Percentiles rank a stretch among this genome's conserved stretches.
Evolutionary conservation across 2,329 filamentous ascomycete genomes (phyloP).

Genomic region (Capronia americana): DNA sequence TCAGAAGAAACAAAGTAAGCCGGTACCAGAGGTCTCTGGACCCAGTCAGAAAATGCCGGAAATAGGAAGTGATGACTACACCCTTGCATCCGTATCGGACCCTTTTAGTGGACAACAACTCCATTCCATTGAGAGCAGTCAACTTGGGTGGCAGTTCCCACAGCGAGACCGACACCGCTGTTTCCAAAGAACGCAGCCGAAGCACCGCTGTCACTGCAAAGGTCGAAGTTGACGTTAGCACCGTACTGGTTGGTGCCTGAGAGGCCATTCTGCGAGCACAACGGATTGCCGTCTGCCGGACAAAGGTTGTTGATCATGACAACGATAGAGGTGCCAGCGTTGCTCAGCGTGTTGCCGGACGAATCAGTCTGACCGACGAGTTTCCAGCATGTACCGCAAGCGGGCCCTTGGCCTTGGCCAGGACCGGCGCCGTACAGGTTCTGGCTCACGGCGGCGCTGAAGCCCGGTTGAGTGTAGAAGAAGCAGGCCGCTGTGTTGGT

Average conservation of each 20-base stretch:
- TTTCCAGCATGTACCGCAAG: conserved; percentile 50
- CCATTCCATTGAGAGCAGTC: conserved; percentile 38
- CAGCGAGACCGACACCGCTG: conserved; percentile 37
- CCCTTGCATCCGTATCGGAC: neutral
- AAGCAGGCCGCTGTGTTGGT: conserved; percentile 47
- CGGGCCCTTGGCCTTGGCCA: conserved; percentile 48
- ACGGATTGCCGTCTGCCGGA: conserved; percentile 47
- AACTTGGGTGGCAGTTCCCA: conserved; percentile 38
- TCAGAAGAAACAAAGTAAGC: neutral
- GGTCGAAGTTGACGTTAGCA: conserved; percentile 51
- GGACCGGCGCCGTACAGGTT: conserved; percentile 49
- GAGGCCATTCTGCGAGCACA: conserved; percentile 47
- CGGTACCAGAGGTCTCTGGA: neutral
- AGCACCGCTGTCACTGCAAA: conserved; percentile 50
- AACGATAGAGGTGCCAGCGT: conserved; percentile 46
- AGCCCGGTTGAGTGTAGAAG: conserved; percentile 45
- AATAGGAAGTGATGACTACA: neutral
- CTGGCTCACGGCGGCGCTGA: conserved; percentile 48
- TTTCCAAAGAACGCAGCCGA: conserved; percentile 46
- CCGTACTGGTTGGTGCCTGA: conserved; percentile 48
- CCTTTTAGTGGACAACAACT: conserved; percentile 27
- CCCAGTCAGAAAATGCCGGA: neutral
- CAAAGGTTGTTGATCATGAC: conserved; percentile 52
- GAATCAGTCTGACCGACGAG: conserved; percentile 47
- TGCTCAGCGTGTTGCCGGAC: conserved; percentile 36